Evolutionary conservation across 805 yeast genomes (phyloP), one percentile per base, ranked within the genome.

Genomic region (Cyberlindnera misumaiensis): DNA sequence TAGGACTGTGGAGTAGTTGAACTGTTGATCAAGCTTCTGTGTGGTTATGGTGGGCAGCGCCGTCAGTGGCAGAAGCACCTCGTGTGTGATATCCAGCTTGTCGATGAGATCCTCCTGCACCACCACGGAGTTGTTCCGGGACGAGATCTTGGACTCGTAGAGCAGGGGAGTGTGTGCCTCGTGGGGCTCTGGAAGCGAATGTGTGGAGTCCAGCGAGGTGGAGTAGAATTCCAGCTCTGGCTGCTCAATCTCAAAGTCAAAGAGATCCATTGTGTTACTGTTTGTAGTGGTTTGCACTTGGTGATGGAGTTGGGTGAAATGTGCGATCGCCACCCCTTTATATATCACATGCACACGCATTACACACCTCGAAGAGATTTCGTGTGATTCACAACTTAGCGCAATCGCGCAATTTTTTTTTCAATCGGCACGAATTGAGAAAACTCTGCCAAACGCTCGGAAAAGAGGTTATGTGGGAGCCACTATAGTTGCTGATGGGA

Each of bases 101-200:
- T 45, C 55, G 22, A 52, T 48, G 39, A 36, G 13, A 35, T 35
- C 25, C 10, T 17, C 15, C 41, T 37, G 17, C 46, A 32, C 12
- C 18, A 39, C 46, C 15, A 42, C 33, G 20, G 49, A 43, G 34
- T 41, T 38, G 34, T 41, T 35, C 29, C 53, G 44, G 11, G 55
- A 46, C 17, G 47, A 35, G 29, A 47, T 39, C 35, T 36, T 45
- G 12, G 56, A 51, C 30, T 53, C 53, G 42, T 54, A 54, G 18
- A 54, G 39, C 13, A 54, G 41, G 3, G 58, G 58, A 13, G 56
- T 51, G 14, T 41, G 36, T 7, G 44, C 47, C 32, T 51, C 55
- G 13, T 39, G 38, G 2, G 45, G n/a, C 8, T 50, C 49, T 5
- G 45, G 35, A 10, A 49, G 20, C 6, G 56, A 46, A 4, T 33